Evolutionary conservation across 805 yeast genomes (phyloP).

Genomic region (Candida maltosa): DNA sequence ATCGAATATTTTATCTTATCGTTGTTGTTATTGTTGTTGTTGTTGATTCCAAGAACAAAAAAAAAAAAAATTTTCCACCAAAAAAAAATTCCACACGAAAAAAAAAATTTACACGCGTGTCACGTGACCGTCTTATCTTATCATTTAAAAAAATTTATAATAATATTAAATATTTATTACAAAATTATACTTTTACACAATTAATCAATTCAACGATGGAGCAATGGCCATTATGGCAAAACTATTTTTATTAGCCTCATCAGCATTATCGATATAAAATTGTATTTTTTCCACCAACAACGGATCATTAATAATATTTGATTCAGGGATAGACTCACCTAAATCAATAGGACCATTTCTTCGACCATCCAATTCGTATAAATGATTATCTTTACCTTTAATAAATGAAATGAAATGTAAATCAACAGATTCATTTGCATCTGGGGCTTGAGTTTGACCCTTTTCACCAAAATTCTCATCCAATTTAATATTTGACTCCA

Average conservation of each 20-base stretch:
- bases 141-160: no score
- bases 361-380: conserved; percentile 90
- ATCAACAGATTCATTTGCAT: conserved; percentile 47
- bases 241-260: conserved; percentile 54
- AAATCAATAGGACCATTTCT: conserved; percentile 70
- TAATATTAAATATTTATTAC: no score
- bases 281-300: conserved; percentile 54
- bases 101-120: no score
- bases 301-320: conserved; percentile 42
- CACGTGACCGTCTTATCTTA: no score
- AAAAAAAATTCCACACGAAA: no score
- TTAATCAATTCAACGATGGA: conserved; percentile 44
- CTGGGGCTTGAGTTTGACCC: conserved; percentile 70
- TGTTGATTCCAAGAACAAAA: not conserved
- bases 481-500: conserved; percentile 39
- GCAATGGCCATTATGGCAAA: conserved; percentile 79
- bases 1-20: no score
- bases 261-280: conserved; percentile 62
- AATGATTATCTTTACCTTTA: conserved; percentile 49
- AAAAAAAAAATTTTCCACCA: no score
- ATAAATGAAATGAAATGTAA: conserved; percentile 79
- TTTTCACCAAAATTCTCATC: conserved; percentile 44
- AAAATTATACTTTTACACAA: not conserved
- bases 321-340: conserved; percentile 37
- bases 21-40: no score